Conservation (phyloP, 257 asterid genomes). For the Solanum bulbocastanum region DNA sequence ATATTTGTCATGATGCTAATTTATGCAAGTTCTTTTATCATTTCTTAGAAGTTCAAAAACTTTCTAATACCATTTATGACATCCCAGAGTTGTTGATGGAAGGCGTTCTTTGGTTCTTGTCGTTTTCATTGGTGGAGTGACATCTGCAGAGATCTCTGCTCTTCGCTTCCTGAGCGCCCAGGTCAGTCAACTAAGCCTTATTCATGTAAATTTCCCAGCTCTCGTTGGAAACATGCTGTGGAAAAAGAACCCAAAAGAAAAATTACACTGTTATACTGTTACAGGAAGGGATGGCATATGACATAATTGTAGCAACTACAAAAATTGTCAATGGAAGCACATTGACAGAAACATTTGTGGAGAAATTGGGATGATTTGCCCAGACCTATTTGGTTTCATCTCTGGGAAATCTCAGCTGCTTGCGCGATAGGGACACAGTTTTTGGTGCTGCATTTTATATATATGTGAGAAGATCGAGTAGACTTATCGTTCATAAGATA, state of each 20-base stretch:
- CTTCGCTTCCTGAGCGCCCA: conserved; percentile 91
- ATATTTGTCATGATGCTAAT: background rate
- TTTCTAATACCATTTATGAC: conserved; percentile 8
- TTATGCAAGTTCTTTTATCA: background rate
- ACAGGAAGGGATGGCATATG: conserved; percentile 94
- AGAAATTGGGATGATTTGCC: conserved; percentile 28
- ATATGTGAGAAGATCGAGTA: background rate
- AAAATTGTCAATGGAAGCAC: conserved; percentile 62
- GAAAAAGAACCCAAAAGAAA: background rate
- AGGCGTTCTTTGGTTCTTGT: conserved; percentile 88
- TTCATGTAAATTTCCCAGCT: background rate
- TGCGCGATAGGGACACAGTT: background rate
- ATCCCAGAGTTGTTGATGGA: conserved; percentile 63
- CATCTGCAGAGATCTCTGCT: conserved; percentile 95
- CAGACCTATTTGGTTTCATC: background rate
- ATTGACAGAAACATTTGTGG: conserved; percentile 55
- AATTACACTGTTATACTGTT: background rate
- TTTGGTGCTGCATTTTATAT: background rate
- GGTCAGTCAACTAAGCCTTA: conserved; percentile 21
- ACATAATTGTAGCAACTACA: conserved; percentile 78
- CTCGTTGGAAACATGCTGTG: background rate
- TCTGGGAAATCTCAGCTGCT: background rate
- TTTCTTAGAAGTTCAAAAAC: background rate
- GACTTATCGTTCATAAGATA: background rate
- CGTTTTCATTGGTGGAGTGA: conserved; percentile 94